Evolutionary conservation across 129 eudicot species (phyloP).

Genomic region (Helichrysum umbraculigerum): DNA sequence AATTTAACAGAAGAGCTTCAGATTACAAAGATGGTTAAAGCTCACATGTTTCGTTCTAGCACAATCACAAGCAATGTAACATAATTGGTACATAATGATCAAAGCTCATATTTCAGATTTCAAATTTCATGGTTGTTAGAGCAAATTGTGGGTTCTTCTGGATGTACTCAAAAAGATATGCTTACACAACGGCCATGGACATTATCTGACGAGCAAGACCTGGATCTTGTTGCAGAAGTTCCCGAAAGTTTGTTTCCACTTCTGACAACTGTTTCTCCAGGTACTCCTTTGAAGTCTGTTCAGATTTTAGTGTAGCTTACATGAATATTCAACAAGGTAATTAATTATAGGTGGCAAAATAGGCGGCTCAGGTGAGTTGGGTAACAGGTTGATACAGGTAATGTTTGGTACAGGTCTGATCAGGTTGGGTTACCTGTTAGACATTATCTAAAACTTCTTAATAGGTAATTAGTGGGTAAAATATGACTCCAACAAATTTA

Average conservation of each 20-base stretch:
- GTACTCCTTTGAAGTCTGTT: constrained; percentile 89
- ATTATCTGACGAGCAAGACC: constrained; percentile 94
- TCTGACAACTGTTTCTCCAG: constrained; percentile 89
- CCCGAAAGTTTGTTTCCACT: constrained; percentile 78
- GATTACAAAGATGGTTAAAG: not conserved
- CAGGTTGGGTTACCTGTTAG: not conserved
- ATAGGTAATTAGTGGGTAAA: not conserved
- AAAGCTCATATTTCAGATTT: not conserved
- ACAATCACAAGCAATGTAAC: constrained; percentile 12
- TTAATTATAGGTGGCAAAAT: not conserved
- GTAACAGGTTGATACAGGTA: not conserved
- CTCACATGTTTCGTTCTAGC: constrained; percentile 9
- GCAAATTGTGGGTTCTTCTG: not conserved
- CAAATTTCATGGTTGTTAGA: not conserved
- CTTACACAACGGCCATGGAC: constrained; percentile 75
- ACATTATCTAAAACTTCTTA: not conserved
- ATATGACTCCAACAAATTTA: not conserved
- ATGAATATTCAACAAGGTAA: not conserved
- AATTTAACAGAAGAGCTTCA: not conserved
- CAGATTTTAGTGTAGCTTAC: not conserved
- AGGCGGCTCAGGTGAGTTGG: not conserved
- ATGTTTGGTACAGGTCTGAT: not conserved
- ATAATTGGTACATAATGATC: not conserved
- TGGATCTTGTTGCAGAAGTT: constrained; percentile 95
- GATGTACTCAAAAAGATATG: not conserved